Conservation (phyloP, 345 rosid genomes). For the Carallia brachiata region DNA sequence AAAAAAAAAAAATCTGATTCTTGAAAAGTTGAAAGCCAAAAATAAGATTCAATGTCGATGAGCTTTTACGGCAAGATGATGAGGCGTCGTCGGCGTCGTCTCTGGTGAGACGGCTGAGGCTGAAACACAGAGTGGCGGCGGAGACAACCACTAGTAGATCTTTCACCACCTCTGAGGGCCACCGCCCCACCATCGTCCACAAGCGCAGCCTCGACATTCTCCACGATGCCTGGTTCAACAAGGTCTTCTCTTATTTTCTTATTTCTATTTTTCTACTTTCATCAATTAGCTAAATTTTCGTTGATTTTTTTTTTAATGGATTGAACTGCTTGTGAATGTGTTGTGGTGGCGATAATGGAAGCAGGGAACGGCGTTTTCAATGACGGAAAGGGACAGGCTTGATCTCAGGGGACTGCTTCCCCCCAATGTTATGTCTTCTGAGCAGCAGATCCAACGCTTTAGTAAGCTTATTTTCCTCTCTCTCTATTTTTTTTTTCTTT, state of each 20-base stretch:
- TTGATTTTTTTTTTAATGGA: background rate
- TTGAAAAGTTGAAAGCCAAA: too few species aligned
- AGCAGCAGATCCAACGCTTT: constrained; percentile 89
- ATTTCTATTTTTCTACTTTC: background rate
- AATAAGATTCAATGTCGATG: constrained; percentile 10
- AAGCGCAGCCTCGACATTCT: constrained; percentile 96
- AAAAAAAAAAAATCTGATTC: too few species aligned
- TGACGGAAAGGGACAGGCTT: constrained; percentile 92
- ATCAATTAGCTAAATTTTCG: background rate
- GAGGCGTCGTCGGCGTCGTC: constrained; percentile 39
- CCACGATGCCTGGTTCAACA: constrained; percentile 99
- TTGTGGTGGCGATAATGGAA: background rate
- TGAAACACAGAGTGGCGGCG: constrained; percentile 16
- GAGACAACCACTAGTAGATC: constrained; percentile 32
- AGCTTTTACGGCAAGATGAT: constrained; percentile 40
- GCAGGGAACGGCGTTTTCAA: constrained; percentile 92
- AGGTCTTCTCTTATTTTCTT: constrained; percentile 34
- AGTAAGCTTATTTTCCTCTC: constrained; percentile 42
- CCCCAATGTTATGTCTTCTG: constrained; percentile 76
- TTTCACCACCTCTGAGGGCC: constrained; percentile 85
- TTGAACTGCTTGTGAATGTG: too few species aligned
- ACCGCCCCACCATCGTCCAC: constrained; percentile 87
- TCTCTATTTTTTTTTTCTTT: background rate
- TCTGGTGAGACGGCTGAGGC: constrained; percentile 46
- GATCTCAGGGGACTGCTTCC: constrained; percentile 98